phyloP scores from a whole-genome alignment of 2,329 filamentous ascomycete genomes.

The Arthrobotrys megalospora region DNA sequence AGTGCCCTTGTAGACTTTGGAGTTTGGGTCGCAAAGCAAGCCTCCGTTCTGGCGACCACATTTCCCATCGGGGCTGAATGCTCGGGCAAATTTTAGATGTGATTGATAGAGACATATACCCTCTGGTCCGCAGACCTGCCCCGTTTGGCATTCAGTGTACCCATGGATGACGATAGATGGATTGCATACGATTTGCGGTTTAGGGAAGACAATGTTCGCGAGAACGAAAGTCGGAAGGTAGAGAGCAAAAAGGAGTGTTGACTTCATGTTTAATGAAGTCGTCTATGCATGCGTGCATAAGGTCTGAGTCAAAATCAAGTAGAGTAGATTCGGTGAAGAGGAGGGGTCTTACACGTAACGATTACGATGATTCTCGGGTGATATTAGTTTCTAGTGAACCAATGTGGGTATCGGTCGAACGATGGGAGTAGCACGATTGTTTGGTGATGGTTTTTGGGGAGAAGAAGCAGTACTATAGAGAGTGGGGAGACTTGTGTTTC shows the following conservation, averaged over 20 bases:
- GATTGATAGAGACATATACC: constrained; percentile 50
- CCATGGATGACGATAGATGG: constrained; percentile 45
- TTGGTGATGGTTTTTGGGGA: too few species aligned
- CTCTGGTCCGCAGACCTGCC: constrained; percentile 55
- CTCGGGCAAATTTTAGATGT: constrained; percentile 58
- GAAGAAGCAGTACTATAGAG: too few species aligned
- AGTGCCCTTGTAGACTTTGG: constrained; percentile 68
- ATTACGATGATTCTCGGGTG: not conserved
- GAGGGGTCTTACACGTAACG: constrained; percentile 2
- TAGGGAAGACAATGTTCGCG: constrained; percentile 62
- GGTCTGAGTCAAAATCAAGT: not conserved
- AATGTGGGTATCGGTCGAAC: not conserved
- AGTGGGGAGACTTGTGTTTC: too few species aligned
- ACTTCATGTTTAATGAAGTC: constrained; percentile 19
- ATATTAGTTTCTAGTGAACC: not conserved
- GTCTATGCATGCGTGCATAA: not conserved
- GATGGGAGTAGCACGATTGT: not conserved
- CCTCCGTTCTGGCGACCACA: constrained; percentile 68
- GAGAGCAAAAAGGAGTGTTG: constrained; percentile 39
- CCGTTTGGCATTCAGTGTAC: constrained; percentile 58
- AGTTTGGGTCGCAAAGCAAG: constrained; percentile 68
- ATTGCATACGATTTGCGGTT: constrained; percentile 66
- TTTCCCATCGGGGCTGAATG: constrained; percentile 67
- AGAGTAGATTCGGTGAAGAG: too few species aligned
- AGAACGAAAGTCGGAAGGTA: constrained; percentile 63